phyloP scores from a whole-genome alignment of 352 stramenopile genomes.

The Pythium monospermum region DNA sequence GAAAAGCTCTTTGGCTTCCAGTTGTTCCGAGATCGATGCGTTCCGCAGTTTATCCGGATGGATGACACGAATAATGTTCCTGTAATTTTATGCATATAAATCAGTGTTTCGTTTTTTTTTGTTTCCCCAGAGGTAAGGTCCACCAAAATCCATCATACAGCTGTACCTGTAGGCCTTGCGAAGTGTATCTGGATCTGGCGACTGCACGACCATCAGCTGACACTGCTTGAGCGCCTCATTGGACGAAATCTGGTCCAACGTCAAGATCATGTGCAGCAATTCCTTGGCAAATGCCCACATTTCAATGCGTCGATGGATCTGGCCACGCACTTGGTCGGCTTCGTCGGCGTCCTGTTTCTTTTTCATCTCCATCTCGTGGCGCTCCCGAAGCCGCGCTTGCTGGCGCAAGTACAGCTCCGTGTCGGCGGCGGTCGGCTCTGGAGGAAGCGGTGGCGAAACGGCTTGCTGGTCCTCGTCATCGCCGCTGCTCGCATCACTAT shows the following conservation, averaged over 20 bases:
- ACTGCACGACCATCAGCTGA: constrained; percentile 75
- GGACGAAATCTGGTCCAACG: constrained; percentile 75
- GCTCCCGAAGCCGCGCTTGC: constrained; percentile 75
- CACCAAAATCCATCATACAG: constrained; percentile 1
- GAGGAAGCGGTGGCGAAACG: constrained; percentile 48
- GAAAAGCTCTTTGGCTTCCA: constrained; percentile 85
- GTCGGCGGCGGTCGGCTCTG: constrained; percentile 61
- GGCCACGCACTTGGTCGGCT: constrained; percentile 65
- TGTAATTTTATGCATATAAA: constrained; percentile 20
- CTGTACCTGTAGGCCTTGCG: constrained; percentile 74
- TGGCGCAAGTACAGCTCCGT: constrained; percentile 78
- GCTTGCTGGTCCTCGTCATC: constrained; percentile 20
- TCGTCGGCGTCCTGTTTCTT: constrained; percentile 78
- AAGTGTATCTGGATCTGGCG: constrained; percentile 72
- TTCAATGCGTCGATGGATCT: constrained; percentile 72
- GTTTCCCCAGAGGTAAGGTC: background rate
- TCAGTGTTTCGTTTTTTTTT: no score
- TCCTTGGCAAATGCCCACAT: constrained; percentile 85
- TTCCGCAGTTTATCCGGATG: constrained; percentile 83
- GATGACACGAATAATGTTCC: constrained; percentile 83
- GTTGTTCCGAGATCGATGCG: constrained; percentile 67
- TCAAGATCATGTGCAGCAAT: constrained; percentile 78
- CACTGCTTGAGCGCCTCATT: constrained; percentile 70
- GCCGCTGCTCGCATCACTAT: constrained; percentile 37
- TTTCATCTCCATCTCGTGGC: constrained; percentile 75